These are phyloP conservation scores for Macadamia tetraphylla DNA, from an alignment of 164 flowering plant species.

Conservation along the genomic window DNA sequence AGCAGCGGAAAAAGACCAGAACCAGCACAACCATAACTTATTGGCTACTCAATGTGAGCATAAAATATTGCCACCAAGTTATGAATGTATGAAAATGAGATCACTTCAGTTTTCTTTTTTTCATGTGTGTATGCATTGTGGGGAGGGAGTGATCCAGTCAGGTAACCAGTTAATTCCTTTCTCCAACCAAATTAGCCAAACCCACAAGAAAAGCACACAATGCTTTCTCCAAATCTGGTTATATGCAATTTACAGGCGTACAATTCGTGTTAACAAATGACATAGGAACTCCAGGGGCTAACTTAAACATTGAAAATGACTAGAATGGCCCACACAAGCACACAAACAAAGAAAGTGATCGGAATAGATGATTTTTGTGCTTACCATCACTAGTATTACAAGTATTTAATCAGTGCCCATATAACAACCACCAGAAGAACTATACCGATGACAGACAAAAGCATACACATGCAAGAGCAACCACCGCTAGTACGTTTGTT, in stretches of 20 bases:
- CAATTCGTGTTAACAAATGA: neutral
- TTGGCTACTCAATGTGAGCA: too few relatives aligned
- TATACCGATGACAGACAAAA: constrained; percentile 57
- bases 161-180: neutral
- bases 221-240: neutral
- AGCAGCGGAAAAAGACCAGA: too few relatives aligned
- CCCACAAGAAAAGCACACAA: neutral
- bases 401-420: constrained; percentile 59
- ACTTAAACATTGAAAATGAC: neutral
- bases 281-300: neutral
- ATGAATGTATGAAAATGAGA: too few relatives aligned
- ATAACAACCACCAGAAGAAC: constrained; percentile 56
- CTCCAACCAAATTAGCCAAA: neutral
- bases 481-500: constrained; percentile 80
- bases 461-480: constrained; percentile 75
- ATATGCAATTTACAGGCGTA: neutral
- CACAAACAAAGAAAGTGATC: neutral
- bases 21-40: too few relatives aligned
- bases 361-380: neutral
- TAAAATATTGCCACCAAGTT: too few relatives aligned
- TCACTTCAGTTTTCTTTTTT: too few relatives aligned
- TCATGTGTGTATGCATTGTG: too few relatives aligned
- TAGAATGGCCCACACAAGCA: constrained; percentile 1
- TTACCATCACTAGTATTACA: constrained; percentile 25
- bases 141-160: too few relatives aligned